Evolutionary conservation across 2,329 filamentous ascomycete species (phyloP), one percentile per base, ranked within the genome.

Genomic region (Akanthomyces dipterigenus): DNA sequence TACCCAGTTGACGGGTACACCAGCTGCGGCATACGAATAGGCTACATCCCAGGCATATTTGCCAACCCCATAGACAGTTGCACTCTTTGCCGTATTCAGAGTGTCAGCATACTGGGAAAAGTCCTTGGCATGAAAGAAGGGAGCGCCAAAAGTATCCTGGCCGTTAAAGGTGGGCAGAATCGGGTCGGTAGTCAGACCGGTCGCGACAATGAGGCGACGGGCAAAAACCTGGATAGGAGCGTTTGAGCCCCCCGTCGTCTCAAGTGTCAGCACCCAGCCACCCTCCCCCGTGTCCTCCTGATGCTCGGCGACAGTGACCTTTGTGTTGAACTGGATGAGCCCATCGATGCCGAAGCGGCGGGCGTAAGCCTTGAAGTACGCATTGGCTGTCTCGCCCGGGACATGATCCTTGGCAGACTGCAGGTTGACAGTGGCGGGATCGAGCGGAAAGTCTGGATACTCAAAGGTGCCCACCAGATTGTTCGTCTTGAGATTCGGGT

Each of bases 381-480:
- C 65, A 63, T 82, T 74, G 34, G 83, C 67, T 5, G 76, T 75
- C 9, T 68, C 63, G 1, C 79, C 82, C 1, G 81, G 75, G 9
- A 84, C 80, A 64, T 82, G 76, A n/a, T 62, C 60, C 64, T 81
- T 67, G 3, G 76, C 76, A 0, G 73, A 69, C 49, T 76, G 69
- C 28, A 84, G 71, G 1, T 76, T 76, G 65, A 82, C 87, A 0
- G 73, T 78, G 22, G 79, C 79, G 8, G 75, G 72, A 62, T 80
- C 77, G 85, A 93, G 88, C 20, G 88, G 87, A 63, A 89, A 90
- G 67, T 91, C 89, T 0, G 85, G 84, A 67, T 83, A 91, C 70
- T 93, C 88, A 66, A 87, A 90, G 0, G 84, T 88, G 3, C 89
- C 88, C 12, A 87, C 71, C 70, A 90, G 81, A 68, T 92, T 92